Percentiles rank a stretch among this genome's conserved stretches.
phyloP scores from a whole-genome alignment of 208 protist genomes.

The Wallacemonas sp. region DNA sequence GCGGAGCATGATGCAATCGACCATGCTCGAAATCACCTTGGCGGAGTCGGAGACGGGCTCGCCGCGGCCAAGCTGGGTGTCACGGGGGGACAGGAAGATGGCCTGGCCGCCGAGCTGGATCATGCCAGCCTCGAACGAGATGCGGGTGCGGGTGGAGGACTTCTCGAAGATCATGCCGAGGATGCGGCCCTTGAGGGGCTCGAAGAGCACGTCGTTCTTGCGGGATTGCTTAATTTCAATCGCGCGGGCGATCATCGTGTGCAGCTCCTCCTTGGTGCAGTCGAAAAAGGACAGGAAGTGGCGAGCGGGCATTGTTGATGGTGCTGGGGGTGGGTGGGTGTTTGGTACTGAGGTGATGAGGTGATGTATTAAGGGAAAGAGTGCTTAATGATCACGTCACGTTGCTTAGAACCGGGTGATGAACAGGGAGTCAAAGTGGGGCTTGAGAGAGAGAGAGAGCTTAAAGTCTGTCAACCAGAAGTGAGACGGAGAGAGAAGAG shows the following conservation, averaged over 20 bases:
- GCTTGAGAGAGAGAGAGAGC: background rate
- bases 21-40: slow-evolving; percentile 11
- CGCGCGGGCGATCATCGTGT: background rate
- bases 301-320: background rate
- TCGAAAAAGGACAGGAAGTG: slow-evolving; percentile 11
- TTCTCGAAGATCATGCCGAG: slow-evolving; percentile 15
- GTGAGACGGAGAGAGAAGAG: background rate
- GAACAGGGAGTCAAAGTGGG: background rate
- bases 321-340: background rate
- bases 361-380: too few species aligned
- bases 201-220: background rate
- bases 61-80: slow-evolving; percentile 9
- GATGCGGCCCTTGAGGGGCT: slow-evolving; percentile 8
- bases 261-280: slow-evolving; percentile 13
- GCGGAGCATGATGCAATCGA: slow-evolving; percentile 12
- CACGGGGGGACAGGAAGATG: slow-evolving; percentile 8
- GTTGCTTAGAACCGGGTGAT: too few species aligned
- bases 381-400: too few species aligned
- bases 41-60: slow-evolving; percentile 6
- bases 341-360: background rate
- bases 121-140: slow-evolving; percentile 9
- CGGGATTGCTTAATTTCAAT: slow-evolving; percentile 6
- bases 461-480: background rate
- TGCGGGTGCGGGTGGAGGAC: slow-evolving; percentile 7
- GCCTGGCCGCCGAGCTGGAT: slow-evolving; percentile 9